Base-by-base conservation (phyloP, 2,329 filamentous ascomycete genomes). In the Fusarium staphyleae region DNA sequence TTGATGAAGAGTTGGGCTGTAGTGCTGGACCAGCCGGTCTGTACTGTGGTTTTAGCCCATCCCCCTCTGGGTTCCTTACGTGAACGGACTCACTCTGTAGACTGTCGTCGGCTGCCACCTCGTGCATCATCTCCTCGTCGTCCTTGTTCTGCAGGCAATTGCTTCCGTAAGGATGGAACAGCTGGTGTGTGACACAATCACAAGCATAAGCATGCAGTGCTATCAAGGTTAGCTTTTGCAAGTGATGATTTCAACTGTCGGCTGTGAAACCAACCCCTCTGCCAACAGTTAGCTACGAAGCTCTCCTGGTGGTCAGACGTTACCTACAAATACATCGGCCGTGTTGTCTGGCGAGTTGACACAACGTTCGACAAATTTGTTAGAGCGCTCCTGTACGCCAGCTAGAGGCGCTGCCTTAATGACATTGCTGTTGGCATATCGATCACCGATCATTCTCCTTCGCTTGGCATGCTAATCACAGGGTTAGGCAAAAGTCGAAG, bases 341-440 rank as follows among this genome's bases (percentile, higher is more conserved):
- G 76, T 81, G 4, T 68, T 69, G 13, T 75, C 73, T 1, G 72
- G 68, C 2, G 78, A 76, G 24, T 73, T 73, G 22, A 72, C 68
- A 55, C 85, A 87, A 37, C 79, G 78, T 14, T 77, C 72, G 5
- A 85, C 69, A 57, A 89, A 87, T 22, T 76, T 77, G 29, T 67
- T 71, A 0, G 86, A 83, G 5, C 85, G 76, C 57, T 84, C 78
- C 46, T 80, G 72, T 41, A 90, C 85, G 3, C 83, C 86, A 4
- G 75, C 70, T 22, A 88, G 69, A 2, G 85, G 80, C 3, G 74
- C 74, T 4, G 78, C 69, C 24, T 80, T 81, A 72, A 88, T 79
- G 42, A 89, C 75, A 65, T 88, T 89, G 47, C 81, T 84, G 70
- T 89, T 89, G 24, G 87, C 83, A 68, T 90, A 90, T 24, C 85